Evolutionary conservation across 257 asterid species (phyloP).

Genomic region (Solanum ahanhuiri): DNA sequence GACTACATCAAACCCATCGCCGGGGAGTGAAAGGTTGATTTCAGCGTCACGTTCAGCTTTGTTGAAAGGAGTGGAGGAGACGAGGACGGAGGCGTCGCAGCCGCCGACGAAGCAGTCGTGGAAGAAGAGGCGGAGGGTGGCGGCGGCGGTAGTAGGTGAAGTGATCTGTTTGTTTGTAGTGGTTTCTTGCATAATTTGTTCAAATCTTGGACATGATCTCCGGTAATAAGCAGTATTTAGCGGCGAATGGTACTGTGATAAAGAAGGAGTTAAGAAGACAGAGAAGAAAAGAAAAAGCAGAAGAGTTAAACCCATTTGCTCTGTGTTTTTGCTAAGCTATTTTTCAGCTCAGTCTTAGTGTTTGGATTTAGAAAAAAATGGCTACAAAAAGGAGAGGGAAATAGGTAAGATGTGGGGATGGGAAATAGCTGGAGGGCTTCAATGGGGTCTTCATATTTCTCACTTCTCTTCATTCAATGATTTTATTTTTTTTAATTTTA

Average conservation of each 20-base stretch:
- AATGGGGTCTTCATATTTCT: constrained; percentile 1
- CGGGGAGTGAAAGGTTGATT: constrained; percentile 87
- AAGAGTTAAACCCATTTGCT: neutral
- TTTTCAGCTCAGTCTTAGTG: neutral
- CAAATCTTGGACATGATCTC: constrained; percentile 55
- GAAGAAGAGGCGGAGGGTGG: constrained; percentile 84
- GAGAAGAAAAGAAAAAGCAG: neutral
- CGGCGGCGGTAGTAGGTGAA: constrained; percentile 98
- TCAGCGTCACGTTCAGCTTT: constrained; percentile 89
- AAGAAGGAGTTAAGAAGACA: neutral
- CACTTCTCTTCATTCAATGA: neutral
- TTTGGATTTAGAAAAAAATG: neutral
- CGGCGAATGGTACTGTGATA: constrained; percentile 6
- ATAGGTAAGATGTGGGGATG: neutral
- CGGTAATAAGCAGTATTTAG: constrained; percentile 32
- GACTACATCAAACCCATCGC: constrained; percentile 90
- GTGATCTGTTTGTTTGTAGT: constrained; percentile 79
- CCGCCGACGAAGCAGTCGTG: constrained; percentile 85
- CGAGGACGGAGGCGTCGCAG: constrained; percentile 83
- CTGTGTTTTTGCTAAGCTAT: neutral
- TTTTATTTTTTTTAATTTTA: neutral
- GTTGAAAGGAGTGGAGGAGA: constrained; percentile 74
- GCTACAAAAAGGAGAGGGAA: neutral
- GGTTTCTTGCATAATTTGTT: constrained; percentile 59
- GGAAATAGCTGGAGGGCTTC: constrained; percentile 3